Evolutionary conservation across 2,329 filamentous ascomycete genomes (phyloP).

Genomic region (Fusarium fujikuroi): DNA sequence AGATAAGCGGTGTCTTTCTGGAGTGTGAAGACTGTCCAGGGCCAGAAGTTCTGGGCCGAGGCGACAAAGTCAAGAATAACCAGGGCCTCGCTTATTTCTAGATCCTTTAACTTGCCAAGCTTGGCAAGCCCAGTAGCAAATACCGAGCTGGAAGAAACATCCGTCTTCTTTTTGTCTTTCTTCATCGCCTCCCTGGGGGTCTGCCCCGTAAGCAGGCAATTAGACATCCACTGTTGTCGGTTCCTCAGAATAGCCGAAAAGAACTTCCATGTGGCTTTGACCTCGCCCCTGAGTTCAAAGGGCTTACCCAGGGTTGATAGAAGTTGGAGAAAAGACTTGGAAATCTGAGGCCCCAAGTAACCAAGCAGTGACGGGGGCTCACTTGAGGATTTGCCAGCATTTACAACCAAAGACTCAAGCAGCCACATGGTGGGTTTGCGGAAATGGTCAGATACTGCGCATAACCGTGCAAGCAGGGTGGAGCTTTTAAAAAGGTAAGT

Average conservation of each 20-base stretch:
- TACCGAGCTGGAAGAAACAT: constrained; percentile 69
- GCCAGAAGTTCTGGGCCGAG: constrained; percentile 92
- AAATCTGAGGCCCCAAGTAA: constrained; percentile 83
- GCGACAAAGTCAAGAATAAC: constrained; percentile 88
- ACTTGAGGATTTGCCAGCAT: constrained; percentile 70
- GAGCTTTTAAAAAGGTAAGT: constrained; percentile 83
- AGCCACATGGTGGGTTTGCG: constrained; percentile 73
- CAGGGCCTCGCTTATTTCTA: constrained; percentile 74
- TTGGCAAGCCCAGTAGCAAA: constrained; percentile 78
- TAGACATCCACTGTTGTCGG: constrained; percentile 95
- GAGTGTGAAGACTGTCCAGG: constrained; percentile 87
- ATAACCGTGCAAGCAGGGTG: constrained; percentile 80
- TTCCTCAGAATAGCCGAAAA: constrained; percentile 87
- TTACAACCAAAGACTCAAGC: constrained; percentile 77
- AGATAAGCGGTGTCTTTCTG: constrained; percentile 80
- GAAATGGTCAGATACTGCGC: constrained; percentile 74
- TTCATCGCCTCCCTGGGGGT: constrained; percentile 81
- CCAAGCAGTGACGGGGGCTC: constrained; percentile 95
- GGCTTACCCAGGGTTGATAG: constrained; percentile 82
- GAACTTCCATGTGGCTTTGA: constrained; percentile 82
- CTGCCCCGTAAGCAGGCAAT: constrained; percentile 89
- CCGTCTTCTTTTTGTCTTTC: constrained; percentile 61
- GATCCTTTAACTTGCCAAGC: constrained; percentile 71
- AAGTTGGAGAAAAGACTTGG: constrained; percentile 84
- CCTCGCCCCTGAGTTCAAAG: constrained; percentile 71